Evolutionary conservation across 2,329 filamentous ascomycete genomes (phyloP).

Genomic region (Ascochyta fabae): DNA sequence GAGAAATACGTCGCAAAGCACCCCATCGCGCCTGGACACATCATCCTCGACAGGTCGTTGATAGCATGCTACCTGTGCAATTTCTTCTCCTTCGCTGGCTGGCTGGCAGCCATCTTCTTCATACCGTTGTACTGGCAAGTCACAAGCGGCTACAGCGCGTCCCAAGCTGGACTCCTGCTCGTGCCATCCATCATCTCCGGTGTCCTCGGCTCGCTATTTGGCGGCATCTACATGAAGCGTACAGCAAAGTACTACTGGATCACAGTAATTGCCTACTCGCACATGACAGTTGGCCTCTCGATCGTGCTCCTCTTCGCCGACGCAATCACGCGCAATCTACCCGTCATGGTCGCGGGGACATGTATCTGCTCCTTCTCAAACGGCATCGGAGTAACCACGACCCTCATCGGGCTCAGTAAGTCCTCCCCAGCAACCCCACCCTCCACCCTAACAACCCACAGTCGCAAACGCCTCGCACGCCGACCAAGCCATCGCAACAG

Average conservation of each 20-base stretch:
- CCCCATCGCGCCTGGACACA: conserved; percentile 76
- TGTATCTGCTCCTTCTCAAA: conserved; percentile 61
- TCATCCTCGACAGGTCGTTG: conserved; percentile 72
- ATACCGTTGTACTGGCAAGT: conserved; percentile 81
- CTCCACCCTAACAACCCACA: conserved; percentile 22
- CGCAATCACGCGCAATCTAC: conserved; percentile 55
- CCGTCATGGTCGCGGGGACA: conserved; percentile 64
- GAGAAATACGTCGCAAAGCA: conserved; percentile 72
- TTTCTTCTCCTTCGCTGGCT: conserved; percentile 72
- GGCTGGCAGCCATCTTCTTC: conserved; percentile 70
- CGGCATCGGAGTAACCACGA: conserved; percentile 71
- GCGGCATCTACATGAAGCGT: conserved; percentile 71
- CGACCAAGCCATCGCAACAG: conserved; percentile 77
- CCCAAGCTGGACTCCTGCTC: conserved; percentile 68
- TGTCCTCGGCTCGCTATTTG: conserved; percentile 69
- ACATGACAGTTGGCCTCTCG: conserved; percentile 62
- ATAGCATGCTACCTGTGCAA: conserved; percentile 74
- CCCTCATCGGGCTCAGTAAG: conserved; percentile 70
- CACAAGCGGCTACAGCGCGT: conserved; percentile 68
- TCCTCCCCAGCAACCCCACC: conserved; percentile 6
- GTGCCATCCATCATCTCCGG: conserved; percentile 69
- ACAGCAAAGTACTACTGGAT: conserved; percentile 76
- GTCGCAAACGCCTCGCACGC: conserved; percentile 71
- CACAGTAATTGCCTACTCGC: conserved; percentile 63
- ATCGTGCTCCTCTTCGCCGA: conserved; percentile 66